Percentiles rank a stretch among this genome's conserved stretches.
These are phyloP conservation scores for Gossypium gossypioides DNA, from an alignment of 441 rosid genomes.

Conservation along the genomic window DNA sequence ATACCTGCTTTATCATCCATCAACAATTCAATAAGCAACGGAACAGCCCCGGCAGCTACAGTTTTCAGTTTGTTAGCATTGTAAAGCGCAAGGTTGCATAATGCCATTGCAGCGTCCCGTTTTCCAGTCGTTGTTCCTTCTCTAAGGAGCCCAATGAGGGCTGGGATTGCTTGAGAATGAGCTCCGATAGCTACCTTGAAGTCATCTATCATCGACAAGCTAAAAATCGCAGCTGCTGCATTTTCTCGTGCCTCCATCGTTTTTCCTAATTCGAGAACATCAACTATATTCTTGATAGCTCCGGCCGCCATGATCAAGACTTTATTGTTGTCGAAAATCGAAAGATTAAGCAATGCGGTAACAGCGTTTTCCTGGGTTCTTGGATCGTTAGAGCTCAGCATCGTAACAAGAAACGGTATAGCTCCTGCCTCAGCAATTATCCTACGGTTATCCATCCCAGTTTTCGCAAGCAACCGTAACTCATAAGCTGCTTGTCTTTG, in stretches of 20 bases:
- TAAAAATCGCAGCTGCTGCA: slow-evolving; percentile 63
- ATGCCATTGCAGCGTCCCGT: slow-evolving; percentile 51
- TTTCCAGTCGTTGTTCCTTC: slow-evolving; percentile 54
- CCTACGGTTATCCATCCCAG: slow-evolving; percentile 57
- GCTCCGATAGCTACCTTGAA: slow-evolving; percentile 43
- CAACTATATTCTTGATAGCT: slow-evolving; percentile 43
- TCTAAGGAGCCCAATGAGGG: slow-evolving; percentile 39
- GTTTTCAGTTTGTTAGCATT: slow-evolving; percentile 36
- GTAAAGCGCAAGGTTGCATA: slow-evolving; percentile 42
- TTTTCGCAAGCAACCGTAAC: slow-evolving; percentile 54
- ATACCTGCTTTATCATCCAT: slow-evolving; percentile 64
- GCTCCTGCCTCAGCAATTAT: slow-evolving; percentile 58
- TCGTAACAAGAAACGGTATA: slow-evolving; percentile 52
- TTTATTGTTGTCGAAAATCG: slow-evolving; percentile 57
- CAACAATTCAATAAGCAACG: slow-evolving; percentile 44
- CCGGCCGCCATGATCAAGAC: slow-evolving; percentile 58
- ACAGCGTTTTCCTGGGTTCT: slow-evolving; percentile 62
- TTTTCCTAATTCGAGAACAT: slow-evolving; percentile 47
- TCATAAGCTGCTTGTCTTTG: slow-evolving; percentile 67
- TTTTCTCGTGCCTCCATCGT: slow-evolving; percentile 67
- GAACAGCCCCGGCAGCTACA: slow-evolving; percentile 35
- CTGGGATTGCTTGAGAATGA: slow-evolving; percentile 37
- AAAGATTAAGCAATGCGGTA: slow-evolving; percentile 59
- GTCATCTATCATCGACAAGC: slow-evolving; percentile 49
- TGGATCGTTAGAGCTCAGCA: slow-evolving; percentile 38